phyloP scores from a whole-genome alignment of 768 basidiomycete species.

The Mycena rebaudengoi region DNA sequence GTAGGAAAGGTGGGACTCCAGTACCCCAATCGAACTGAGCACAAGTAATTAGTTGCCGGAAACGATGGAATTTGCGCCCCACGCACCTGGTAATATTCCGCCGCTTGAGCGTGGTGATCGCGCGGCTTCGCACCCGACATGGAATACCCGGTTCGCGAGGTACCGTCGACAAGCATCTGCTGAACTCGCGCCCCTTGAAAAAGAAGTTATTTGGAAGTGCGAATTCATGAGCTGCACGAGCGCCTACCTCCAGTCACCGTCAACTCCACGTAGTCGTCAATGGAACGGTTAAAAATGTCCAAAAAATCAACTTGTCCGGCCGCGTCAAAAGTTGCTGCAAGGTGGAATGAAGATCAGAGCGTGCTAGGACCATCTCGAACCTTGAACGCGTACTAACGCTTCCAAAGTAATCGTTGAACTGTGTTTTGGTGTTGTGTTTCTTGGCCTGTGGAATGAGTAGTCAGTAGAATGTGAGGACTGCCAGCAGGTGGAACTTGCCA shows the following conservation, averaged over 20 bases:
- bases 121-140: constrained; percentile 55
- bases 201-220: not conserved
- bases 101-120: constrained; percentile 55
- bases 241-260: constrained; percentile 55
- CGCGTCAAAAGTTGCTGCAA: constrained; percentile 56
- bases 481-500: no score
- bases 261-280: constrained; percentile 49
- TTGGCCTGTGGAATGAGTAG: no score
- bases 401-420: no score
- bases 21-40: no score
- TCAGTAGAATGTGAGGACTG: no score
- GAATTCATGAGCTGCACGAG: not conserved
- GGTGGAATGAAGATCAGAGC: no score
- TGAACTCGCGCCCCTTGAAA: constrained; percentile 53
- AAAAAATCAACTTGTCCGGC: constrained; percentile 58
- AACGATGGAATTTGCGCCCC: no score
- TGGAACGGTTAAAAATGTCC: constrained; percentile 51
- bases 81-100: constrained; percentile 66
- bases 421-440: no score
- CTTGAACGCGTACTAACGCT: no score
- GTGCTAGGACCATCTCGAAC: no score
- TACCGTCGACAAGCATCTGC: constrained; percentile 59
- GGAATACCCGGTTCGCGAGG: constrained; percentile 62
- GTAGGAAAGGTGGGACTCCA: no score
- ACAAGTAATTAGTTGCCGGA: no score